Evolutionary conservation across 768 basidiomycete species (phyloP).

Genomic region (Phlebiopsis flavidoalba): DNA sequence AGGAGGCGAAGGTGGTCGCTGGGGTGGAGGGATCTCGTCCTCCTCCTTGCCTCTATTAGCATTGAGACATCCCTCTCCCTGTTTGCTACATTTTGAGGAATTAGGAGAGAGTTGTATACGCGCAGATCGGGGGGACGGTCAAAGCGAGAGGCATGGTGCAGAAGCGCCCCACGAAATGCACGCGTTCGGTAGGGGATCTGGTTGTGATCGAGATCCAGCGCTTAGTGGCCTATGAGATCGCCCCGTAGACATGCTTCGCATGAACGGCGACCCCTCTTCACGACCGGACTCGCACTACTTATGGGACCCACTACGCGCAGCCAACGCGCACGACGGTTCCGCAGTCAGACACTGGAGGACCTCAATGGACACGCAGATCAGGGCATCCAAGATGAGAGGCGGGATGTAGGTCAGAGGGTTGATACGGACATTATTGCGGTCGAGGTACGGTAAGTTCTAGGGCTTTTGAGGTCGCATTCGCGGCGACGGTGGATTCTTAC

Average conservation of each 20-base stretch:
- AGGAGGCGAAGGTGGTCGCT: constrained; percentile 66
- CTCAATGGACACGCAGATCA: background rate
- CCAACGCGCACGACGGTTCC: background rate
- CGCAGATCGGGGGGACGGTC: background rate
- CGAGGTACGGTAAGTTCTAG: background rate
- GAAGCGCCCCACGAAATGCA: too few species aligned
- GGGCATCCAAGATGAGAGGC: background rate
- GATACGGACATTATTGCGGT: background rate
- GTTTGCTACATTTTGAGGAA: background rate
- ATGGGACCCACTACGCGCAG: background rate
- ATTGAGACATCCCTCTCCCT: background rate
- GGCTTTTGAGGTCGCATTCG: background rate
- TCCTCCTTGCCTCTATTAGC: constrained; percentile 32
- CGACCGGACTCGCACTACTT: background rate
- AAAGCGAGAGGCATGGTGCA: background rate
- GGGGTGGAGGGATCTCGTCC: constrained; percentile 26
- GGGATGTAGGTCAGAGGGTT: background rate
- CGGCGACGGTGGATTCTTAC: background rate
- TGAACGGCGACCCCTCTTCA: background rate
- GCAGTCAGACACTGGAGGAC: background rate
- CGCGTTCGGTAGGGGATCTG: too few species aligned
- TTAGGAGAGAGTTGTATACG: background rate
- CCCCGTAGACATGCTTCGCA: background rate
- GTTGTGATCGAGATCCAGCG: background rate
- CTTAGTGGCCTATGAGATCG: background rate